A percentile compares a stretch with the other conserved stretches of the same genome.
Evolutionary conservation across 1,139 yeast species (phyloP).

Genomic region (Diutina neorugosa): DNA sequence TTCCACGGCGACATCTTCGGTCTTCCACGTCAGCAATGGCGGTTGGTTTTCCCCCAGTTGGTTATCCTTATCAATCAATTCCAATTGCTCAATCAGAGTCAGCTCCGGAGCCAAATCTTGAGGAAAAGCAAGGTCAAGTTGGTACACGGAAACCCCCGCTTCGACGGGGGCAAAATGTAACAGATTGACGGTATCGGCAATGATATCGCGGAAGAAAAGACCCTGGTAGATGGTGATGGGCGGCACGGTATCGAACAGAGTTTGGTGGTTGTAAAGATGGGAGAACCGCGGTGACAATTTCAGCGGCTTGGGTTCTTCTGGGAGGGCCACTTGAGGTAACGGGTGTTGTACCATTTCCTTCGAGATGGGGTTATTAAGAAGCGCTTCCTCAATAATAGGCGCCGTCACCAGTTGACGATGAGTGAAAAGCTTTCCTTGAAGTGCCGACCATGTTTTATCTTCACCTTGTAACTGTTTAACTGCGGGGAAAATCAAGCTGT

Average conservation of each 20-base stretch:
- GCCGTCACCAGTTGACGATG: conserved; percentile 19
- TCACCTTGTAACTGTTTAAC: conserved; percentile 23
- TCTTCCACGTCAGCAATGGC: conserved; percentile 64
- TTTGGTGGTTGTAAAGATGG: conserved; percentile 42
- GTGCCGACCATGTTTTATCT: conserved; percentile 16
- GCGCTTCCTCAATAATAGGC: conserved; percentile 26
- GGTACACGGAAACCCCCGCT: conserved; percentile 72
- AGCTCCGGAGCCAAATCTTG: conserved; percentile 68
- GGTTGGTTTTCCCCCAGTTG: conserved; percentile 31
- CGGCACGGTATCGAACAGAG: conserved; percentile 64
- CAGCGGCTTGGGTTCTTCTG: conserved; percentile 26
- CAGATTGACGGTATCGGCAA: conserved; percentile 62
- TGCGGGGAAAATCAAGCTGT: conserved; percentile 43
- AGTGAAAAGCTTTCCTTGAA: conserved; percentile 19
- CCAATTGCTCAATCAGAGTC: conserved; percentile 62
- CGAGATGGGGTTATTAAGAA: conserved; percentile 26
- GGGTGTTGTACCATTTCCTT: conserved; percentile 30
- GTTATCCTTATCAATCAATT: conserved; percentile 25
- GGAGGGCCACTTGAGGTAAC: conserved; percentile 36
- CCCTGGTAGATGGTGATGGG: conserved; percentile 41
- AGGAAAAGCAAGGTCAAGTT: conserved; percentile 63
- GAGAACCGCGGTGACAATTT: conserved; percentile 41
- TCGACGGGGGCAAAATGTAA: conserved; percentile 84
- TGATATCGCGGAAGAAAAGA: conserved; percentile 60
- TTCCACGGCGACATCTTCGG: conserved; percentile 85